Evolutionary conservation across 306 rosid species (phyloP).

Genomic region (Vicia villosa): DNA sequence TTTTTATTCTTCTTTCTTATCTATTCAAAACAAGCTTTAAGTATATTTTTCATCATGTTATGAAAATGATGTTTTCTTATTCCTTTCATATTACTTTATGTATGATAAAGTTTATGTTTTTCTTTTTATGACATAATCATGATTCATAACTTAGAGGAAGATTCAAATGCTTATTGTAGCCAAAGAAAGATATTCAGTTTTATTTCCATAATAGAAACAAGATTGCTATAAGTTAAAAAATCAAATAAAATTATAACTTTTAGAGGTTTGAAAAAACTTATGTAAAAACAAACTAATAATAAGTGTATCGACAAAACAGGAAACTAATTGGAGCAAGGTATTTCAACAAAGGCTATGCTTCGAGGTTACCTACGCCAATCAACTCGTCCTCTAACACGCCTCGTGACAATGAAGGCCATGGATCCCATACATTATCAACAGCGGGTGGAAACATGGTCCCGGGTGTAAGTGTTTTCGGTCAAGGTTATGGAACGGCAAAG

Average conservation of each 20-base stretch:
- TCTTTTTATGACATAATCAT: too few relatives aligned
- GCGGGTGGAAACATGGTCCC: slow-evolving; percentile 78
- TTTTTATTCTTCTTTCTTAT: too few relatives aligned
- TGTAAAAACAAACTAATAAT: not conserved
- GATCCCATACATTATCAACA: slow-evolving; percentile 89
- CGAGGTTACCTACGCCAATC: slow-evolving; percentile 46
- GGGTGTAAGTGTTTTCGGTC: slow-evolving; percentile 66
- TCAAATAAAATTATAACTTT: not conserved
- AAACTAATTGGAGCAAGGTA: slow-evolving; percentile 91
- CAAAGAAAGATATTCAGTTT: not conserved
- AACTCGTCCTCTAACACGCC: slow-evolving; percentile 69
- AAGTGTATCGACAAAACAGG: slow-evolving; percentile 42
- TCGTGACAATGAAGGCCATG: slow-evolving; percentile 83
- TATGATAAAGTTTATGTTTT: too few relatives aligned
- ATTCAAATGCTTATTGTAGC: not conserved
- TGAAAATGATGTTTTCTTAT: too few relatives aligned
- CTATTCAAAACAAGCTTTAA: not conserved
- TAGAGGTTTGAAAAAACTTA: not conserved
- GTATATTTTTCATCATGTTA: not conserved
- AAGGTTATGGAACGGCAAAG: slow-evolving; percentile 76
- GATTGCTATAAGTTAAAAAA: not conserved
- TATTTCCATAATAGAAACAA: not conserved
- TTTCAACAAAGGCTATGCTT: slow-evolving; percentile 73
- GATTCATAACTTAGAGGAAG: not conserved
- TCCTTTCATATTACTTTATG: too few relatives aligned